A percentile compares a stretch with the other conserved stretches of the same genome.
Conservation (phyloP, 1,284 basidiomycete genomes). For the Melampsora abietis-canadensis region DNA sequence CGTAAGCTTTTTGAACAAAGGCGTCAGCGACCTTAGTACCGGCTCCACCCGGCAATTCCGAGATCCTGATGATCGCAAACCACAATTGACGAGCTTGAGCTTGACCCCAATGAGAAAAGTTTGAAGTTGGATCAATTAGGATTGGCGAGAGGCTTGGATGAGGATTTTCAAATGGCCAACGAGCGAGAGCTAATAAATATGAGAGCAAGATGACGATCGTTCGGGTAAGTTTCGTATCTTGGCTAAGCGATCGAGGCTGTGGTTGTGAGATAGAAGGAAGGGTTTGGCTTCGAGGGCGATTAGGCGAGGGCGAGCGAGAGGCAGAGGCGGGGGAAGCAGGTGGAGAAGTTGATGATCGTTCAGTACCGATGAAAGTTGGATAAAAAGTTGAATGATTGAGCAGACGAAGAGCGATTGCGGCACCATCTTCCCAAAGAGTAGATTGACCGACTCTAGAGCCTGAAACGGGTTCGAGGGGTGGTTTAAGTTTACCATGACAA, state of each 20-base stretch:
- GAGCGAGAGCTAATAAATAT: not conserved
- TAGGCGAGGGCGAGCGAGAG: not conserved
- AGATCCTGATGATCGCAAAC: slow-evolving; percentile 3
- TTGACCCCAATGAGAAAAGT: slow-evolving; percentile 1
- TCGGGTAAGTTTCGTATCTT: not conserved
- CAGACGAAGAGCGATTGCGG: not conserved
- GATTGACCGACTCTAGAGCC: not conserved
- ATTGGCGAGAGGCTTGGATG: not conserved
- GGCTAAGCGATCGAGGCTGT: not conserved
- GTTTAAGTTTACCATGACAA: slow-evolving; percentile 4
- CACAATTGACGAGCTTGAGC: slow-evolving; percentile 5
- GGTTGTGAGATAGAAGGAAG: not conserved
- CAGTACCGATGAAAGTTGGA: slow-evolving; percentile 1
- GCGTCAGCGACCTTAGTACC: not conserved
- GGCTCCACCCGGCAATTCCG: not conserved
- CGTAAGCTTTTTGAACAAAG: not conserved
- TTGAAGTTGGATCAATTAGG: not conserved
- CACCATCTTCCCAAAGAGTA: slow-evolving; percentile 7
- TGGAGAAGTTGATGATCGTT: not conserved
- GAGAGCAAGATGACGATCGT: not conserved
- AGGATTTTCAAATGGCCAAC: slow-evolving; percentile 4
- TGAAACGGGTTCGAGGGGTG: slow-evolving; percentile 1
- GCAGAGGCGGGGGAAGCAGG: not conserved
- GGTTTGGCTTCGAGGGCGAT: slow-evolving; percentile 4
- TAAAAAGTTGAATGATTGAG: slow-evolving; percentile 4